Evolutionary conservation across 2,329 filamentous ascomycete genomes (phyloP), one percentile per base, ranked within the genome.

Genomic region (Pezicula radicicola): DNA sequence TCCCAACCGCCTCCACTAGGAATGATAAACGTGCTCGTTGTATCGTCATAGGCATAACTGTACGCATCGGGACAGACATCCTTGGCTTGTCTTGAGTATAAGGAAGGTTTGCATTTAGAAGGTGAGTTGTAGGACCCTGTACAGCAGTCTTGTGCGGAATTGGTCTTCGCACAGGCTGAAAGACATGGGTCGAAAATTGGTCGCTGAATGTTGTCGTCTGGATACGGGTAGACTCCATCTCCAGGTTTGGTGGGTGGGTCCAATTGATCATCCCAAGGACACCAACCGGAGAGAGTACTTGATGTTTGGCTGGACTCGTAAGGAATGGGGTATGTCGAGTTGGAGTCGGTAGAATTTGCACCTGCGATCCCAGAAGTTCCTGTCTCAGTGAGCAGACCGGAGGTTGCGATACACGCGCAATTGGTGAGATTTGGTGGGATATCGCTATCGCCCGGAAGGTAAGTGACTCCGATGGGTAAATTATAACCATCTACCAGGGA

Each of bases 401-500:
- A 65, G 5, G 87, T 89, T 45, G 83, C 89, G 55, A 92, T 87
- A 68, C 89, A 93, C 15, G 86, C 84, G 2, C 84, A 82, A 65
- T 91, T 92, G 48, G 85, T 88, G 19, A 90, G 76, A 62, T 91
- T 91, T 8, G 87, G 86, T 12, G 88, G 87, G 53, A 92, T 85
- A 50, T 75, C 70, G 47, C 88, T 85, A 49, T 79, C 76, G 19
- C 84, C 79, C 3, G 81, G 79, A 25, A 82, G 74, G 59, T 84
- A 80, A 50, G 77, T 75, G 64, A 83, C 81, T 28, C 81, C 85
- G 55, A 92, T 66, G 2, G 88, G 87, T 1, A 93, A 70, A 65
- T 93, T 93, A 77, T 93, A 93, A 46, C 89, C 89, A 65, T 94
- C 89, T 19, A 94, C 89, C 3, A 93, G 76, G 39, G 88, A 91